Conservation (phyloP, 1,284 basidiomycete species). For the Rhodotorula sp. region DNA sequence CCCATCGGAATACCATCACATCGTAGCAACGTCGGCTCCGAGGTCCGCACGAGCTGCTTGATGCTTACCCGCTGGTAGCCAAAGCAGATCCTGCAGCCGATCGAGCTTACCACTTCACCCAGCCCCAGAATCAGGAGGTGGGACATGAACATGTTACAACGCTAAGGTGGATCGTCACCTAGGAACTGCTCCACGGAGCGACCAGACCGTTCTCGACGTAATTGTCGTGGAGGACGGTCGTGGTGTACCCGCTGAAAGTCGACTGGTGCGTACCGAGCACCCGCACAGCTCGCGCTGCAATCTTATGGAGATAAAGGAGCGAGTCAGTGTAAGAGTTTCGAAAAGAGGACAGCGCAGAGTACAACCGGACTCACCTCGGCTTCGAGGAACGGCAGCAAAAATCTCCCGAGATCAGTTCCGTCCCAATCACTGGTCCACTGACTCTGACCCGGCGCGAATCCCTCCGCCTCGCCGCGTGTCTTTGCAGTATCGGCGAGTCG, state of each 20-base stretch:
- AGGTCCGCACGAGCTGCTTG: too few species aligned
- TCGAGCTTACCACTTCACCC: too few species aligned
- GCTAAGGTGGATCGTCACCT: too few species aligned
- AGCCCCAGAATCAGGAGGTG: too few species aligned
- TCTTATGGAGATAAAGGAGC: background rate
- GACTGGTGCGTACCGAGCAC: slow-evolving; percentile 17
- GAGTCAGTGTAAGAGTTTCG: background rate
- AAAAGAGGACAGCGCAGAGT: background rate
- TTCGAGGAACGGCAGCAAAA: slow-evolving; percentile 27
- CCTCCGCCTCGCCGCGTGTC: background rate
- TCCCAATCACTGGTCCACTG: slow-evolving; percentile 34
- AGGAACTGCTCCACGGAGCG: background rate
- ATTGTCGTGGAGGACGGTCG: slow-evolving; percentile 13
- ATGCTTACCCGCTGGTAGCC: too few species aligned
- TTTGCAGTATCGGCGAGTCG: background rate
- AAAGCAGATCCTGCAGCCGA: too few species aligned
- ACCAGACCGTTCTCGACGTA: slow-evolving; percentile 12
- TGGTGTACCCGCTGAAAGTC: slow-evolving; percentile 23
- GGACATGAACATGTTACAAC: too few species aligned
- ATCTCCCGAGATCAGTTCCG: slow-evolving; percentile 7
- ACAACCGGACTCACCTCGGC: slow-evolving; percentile 16
- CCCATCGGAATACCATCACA: too few species aligned
- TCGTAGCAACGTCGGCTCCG: too few species aligned
- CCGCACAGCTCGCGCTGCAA: slow-evolving; percentile 18
- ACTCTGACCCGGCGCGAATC: background rate